A percentile compares a stretch with the other conserved stretches of the same genome.
Evolutionary conservation across 202 grass and related monocot species (phyloP).

Genomic region (Digitaria exilis): DNA sequence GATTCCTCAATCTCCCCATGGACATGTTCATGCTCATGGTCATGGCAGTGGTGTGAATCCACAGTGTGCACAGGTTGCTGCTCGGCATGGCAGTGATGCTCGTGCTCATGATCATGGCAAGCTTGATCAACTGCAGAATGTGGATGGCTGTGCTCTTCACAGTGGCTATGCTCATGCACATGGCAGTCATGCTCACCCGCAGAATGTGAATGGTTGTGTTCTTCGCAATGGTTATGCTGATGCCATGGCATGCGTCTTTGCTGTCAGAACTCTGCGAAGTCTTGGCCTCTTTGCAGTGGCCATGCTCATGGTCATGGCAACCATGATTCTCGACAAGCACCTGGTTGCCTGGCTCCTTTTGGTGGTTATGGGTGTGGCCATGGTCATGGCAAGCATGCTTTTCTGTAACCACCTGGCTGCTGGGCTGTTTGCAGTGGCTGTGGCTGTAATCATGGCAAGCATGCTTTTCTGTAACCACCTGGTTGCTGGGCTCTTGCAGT

Average conservation of each 20-base stretch:
- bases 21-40: slow-evolving; percentile 41
- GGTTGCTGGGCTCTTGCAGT: slow-evolving; percentile 39
- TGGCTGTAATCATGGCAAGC: slow-evolving; percentile 41
- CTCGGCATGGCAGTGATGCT: slow-evolving; percentile 50
- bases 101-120: slow-evolving; percentile 48
- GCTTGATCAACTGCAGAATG: slow-evolving; percentile 28
- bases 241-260: slow-evolving; percentile 25
- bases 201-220: no score
- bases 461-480: slow-evolving; percentile 33
- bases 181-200: no score
- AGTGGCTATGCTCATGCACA: slow-evolving; percentile 39
- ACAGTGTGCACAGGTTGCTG: slow-evolving; percentile 20
- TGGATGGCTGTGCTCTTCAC: slow-evolving; percentile 16
- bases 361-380: slow-evolving; percentile 24
- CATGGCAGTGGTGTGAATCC: slow-evolving; percentile 44
- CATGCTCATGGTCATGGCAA: slow-evolving; percentile 44
- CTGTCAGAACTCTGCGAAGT: not conserved
- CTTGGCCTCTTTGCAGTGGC: slow-evolving; percentile 21
- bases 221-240: slow-evolving; percentile 33
- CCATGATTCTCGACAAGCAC: slow-evolving; percentile 19
- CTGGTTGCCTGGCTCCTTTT: slow-evolving; percentile 44
- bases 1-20: slow-evolving; percentile 36
- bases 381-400: slow-evolving; percentile 49
- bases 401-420: slow-evolving; percentile 25
- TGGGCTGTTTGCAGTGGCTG: slow-evolving; percentile 44